Percentiles rank a stretch among this genome's conserved stretches.
Conservation (phyloP, 169 alveolate species). For the Cryptosporidium muris region DNA sequence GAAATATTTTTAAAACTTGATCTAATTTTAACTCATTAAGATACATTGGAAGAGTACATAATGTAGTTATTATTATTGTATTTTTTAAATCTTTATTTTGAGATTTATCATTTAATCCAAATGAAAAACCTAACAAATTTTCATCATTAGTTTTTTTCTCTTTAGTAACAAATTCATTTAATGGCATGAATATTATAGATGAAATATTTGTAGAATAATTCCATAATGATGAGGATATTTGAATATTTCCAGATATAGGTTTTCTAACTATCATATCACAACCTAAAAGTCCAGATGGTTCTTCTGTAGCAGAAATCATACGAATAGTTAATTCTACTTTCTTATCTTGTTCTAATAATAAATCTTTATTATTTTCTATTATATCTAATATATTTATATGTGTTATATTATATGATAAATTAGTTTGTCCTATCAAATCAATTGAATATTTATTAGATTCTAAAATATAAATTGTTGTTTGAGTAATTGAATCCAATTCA, state of each 20-base stretch:
- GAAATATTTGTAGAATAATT: slow-evolving; percentile 5
- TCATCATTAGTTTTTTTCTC: not conserved
- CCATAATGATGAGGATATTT: not conserved
- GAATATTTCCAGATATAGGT: not conserved
- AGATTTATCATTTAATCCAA: slow-evolving; percentile 12
- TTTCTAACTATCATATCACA: slow-evolving; percentile 19
- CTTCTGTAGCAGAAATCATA: slow-evolving; percentile 34
- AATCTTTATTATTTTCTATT: not conserved
- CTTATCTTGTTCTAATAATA: not conserved
- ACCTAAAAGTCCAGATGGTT: slow-evolving; percentile 43
- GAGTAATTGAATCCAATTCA: too few relatives aligned
- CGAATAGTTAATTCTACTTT: slow-evolving; percentile 6
- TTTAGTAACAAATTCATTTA: not conserved
- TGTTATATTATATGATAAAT: not conserved
- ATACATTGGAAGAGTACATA: slow-evolving; percentile 37
- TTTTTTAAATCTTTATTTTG: not conserved
- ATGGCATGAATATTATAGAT: slow-evolving; percentile 54
- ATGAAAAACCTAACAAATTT: slow-evolving; percentile 21
- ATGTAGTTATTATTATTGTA: slow-evolving; percentile 17
- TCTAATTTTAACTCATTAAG: slow-evolving; percentile 12
- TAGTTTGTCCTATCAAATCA: not conserved
- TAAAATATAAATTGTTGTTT: too few relatives aligned
- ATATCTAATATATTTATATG: slow-evolving; percentile 12
- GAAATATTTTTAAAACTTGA: slow-evolving; percentile 22
- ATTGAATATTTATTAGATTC: too few relatives aligned